A percentile compares a stretch with the other conserved stretches of the same genome.
Evolutionary conservation across 2,329 filamentous ascomycete genomes (phyloP).

Genomic region (Trichoderma citrinoviride): DNA sequence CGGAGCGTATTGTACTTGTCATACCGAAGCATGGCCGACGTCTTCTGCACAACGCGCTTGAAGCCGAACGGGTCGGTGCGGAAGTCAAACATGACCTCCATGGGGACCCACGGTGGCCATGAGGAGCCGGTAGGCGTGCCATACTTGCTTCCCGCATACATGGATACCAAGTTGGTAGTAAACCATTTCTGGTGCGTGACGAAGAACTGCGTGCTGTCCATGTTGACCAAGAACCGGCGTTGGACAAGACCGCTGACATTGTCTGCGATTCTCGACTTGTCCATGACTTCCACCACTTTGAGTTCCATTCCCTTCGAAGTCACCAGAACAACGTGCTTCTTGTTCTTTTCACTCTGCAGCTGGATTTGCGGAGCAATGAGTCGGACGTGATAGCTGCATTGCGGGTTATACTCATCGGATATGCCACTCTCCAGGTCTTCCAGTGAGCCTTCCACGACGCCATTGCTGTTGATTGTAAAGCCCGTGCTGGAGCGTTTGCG

Average conservation of each 20-base stretch:
- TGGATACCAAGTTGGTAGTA: slow-evolving; percentile 75
- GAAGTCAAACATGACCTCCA: slow-evolving; percentile 99
- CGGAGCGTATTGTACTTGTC: slow-evolving; percentile 98
- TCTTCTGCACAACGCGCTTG: slow-evolving; percentile 93
- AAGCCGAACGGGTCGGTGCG: slow-evolving; percentile 94
- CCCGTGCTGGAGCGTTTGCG: slow-evolving; percentile 65
- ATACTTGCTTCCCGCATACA: slow-evolving; percentile 93
- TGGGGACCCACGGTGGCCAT: slow-evolving; percentile 97
- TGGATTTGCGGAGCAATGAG: slow-evolving; percentile 98
- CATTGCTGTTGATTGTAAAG: slow-evolving; percentile 36
- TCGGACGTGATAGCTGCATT: slow-evolving; percentile 91
- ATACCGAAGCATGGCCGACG: slow-evolving; percentile 88
- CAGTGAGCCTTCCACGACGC: slow-evolving; percentile 44
- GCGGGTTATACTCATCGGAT: slow-evolving; percentile 80
- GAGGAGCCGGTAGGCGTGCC: slow-evolving; percentile 79
- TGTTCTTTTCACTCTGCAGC: slow-evolving; percentile 96
- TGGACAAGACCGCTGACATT: slow-evolving; percentile 94
- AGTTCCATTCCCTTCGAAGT: slow-evolving; percentile 97
- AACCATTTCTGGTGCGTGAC: slow-evolving; percentile 94
- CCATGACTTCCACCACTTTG: slow-evolving; percentile 97
- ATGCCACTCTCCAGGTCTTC: slow-evolving; percentile 72
- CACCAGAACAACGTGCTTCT: slow-evolving; percentile 92
- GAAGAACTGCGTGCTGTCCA: slow-evolving; percentile 98
- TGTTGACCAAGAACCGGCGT: slow-evolving; percentile 86
- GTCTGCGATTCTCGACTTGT: slow-evolving; percentile 88